Evolutionary conservation across 169 alveolate species (phyloP).

Genomic region (Plasmodium berghei): DNA sequence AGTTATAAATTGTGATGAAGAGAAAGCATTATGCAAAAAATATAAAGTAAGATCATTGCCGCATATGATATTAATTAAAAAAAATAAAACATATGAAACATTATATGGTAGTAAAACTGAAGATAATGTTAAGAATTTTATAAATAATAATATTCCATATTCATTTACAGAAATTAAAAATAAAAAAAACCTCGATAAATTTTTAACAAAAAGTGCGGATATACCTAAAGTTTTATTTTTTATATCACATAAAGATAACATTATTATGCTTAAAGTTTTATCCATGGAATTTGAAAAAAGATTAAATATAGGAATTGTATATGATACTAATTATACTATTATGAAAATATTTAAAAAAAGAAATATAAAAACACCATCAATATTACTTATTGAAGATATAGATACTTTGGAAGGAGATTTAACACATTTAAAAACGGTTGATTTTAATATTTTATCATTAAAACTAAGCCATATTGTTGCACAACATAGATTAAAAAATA

Average conservation of each 20-base stretch:
- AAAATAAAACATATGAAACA: constrained; percentile 57
- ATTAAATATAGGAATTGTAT: constrained; percentile 77
- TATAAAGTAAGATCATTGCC: constrained; percentile 79
- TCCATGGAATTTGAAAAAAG: constrained; percentile 79
- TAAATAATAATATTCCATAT: constrained; percentile 68
- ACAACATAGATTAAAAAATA: constrained; percentile 59
- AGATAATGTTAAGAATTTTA: constrained; percentile 64
- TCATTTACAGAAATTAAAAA: constrained; percentile 32
- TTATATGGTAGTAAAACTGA: constrained; percentile 71
- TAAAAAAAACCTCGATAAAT: constrained; percentile 43
- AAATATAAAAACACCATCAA: constrained; percentile 71
- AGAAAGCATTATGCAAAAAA: constrained; percentile 74
- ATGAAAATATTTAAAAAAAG: constrained; percentile 64
- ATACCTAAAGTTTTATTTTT: constrained; percentile 79
- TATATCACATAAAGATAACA: constrained; percentile 77
- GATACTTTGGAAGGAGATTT: constrained; percentile 74
- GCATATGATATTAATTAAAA: constrained; percentile 77
- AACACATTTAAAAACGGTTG: constrained; percentile 52
- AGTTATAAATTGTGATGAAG: constrained; percentile 81
- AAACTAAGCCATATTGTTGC: constrained; percentile 73
- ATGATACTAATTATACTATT: constrained; percentile 77
- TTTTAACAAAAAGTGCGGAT: constrained; percentile 54
- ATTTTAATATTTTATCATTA: constrained; percentile 55
- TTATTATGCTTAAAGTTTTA: constrained; percentile 80
- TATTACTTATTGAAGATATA: constrained; percentile 76